These are phyloP conservation scores for Alternaria brassicae DNA, from an alignment of 2,329 filamentous ascomycete genomes.

Conservation along the genomic window DNA sequence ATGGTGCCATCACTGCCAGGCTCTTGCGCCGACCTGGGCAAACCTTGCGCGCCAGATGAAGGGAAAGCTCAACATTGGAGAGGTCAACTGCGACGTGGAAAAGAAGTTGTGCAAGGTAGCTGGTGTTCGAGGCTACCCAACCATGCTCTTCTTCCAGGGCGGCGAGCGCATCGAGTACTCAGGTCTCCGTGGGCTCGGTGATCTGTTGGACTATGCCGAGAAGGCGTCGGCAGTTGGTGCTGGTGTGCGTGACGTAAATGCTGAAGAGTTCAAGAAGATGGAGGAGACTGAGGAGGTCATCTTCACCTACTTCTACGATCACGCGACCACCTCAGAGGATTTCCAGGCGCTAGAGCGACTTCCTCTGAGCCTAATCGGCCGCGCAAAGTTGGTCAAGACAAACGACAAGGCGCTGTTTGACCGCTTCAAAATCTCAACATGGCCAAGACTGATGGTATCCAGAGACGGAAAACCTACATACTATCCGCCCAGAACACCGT, in stretches of 20 bases:
- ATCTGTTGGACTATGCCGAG: slow-evolving; percentile 85
- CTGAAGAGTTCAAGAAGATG: slow-evolving; percentile 76
- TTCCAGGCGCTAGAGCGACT: slow-evolving; percentile 87
- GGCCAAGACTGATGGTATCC: slow-evolving; percentile 90
- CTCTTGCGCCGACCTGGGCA: slow-evolving; percentile 87
- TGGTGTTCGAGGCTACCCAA: slow-evolving; percentile 79
- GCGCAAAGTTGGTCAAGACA: slow-evolving; percentile 91
- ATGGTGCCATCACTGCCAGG: slow-evolving; percentile 96
- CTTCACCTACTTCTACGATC: slow-evolving; percentile 97
- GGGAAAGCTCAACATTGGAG: slow-evolving; percentile 86
- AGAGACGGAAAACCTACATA: slow-evolving; percentile 89
- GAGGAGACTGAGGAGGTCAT: slow-evolving; percentile 95
- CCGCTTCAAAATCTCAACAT: slow-evolving; percentile 94
- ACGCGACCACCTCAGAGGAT: slow-evolving; percentile 91
- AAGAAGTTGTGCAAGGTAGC: slow-evolving; percentile 91
- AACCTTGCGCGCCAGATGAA: slow-evolving; percentile 92
- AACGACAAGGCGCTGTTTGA: slow-evolving; percentile 76
- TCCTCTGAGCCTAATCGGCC: slow-evolving; percentile 86
- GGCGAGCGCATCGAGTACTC: slow-evolving; percentile 92
- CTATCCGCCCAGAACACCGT: slow-evolving; percentile 84
- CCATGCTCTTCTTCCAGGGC: slow-evolving; percentile 89
- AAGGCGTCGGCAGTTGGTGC: slow-evolving; percentile 80
- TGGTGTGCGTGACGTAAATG: slow-evolving; percentile 82
- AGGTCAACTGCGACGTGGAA: slow-evolving; percentile 93
- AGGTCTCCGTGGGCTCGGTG: slow-evolving; percentile 88